phyloP scores from a whole-genome alignment of 2,329 filamentous ascomycete genomes.

The Trichoderma koningiopsis region DNA sequence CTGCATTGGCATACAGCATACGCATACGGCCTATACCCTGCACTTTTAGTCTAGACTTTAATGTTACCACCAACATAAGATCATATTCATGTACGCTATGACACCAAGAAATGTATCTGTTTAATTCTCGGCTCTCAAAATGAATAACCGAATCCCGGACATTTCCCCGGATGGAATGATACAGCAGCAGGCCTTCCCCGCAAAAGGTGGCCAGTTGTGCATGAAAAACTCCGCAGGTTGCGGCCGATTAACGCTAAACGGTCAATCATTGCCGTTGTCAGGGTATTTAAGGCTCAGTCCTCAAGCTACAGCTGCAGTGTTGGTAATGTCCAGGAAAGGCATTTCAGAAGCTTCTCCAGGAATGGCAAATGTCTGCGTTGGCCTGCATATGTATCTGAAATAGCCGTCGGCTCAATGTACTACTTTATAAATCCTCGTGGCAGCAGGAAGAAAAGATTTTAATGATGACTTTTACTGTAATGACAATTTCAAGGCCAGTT shows the following conservation, averaged over 20 bases:
- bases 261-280: slow-evolving; percentile 2
- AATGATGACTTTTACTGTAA: background rate
- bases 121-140: background rate
- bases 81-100: background rate
- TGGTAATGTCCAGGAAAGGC: background rate
- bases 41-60: background rate
- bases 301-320: background rate
- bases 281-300: background rate
- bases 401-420: slow-evolving; percentile 12
- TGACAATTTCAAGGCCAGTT: background rate
- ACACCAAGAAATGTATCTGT: background rate
- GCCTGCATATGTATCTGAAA: background rate
- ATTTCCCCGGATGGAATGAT: slow-evolving; percentile 10
- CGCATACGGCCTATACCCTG: background rate
- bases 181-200: background rate
- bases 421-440: background rate
- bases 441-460: background rate
- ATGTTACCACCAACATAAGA: background rate
- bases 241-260: background rate
- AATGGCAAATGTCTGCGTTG: slow-evolving; percentile 1
- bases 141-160: background rate
- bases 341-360: background rate
- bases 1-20: background rate
- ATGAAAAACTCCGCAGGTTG: background rate
- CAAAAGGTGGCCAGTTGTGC: background rate